phyloP scores from a whole-genome alignment of 345 rosid genomes.

The Citrus mangshanensis region DNA sequence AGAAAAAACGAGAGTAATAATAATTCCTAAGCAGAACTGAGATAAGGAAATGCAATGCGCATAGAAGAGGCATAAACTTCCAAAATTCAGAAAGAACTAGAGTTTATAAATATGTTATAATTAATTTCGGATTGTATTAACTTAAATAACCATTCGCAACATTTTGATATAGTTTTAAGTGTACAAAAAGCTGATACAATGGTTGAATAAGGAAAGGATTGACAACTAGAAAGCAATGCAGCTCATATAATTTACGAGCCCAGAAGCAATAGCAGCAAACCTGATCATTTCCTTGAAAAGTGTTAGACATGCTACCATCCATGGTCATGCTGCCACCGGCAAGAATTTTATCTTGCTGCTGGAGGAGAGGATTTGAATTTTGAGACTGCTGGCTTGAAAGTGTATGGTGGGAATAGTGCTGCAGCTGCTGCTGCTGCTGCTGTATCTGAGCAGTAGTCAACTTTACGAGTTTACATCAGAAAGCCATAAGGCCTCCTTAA shows the following conservation, averaged over 20 bases:
- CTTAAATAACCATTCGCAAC: background rate
- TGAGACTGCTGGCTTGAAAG: constrained; percentile 48
- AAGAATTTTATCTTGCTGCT: constrained; percentile 42
- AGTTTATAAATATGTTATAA: background rate
- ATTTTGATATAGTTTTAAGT: background rate
- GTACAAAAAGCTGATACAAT: background rate
- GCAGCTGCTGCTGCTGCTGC: constrained; percentile 49
- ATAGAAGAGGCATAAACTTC: background rate
- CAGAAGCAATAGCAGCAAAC: constrained; percentile 16
- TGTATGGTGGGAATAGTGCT: constrained; percentile 34
- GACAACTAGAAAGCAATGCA: background rate
- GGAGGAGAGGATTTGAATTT: constrained; percentile 35
- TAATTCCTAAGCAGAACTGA: background rate
- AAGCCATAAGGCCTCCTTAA: background rate
- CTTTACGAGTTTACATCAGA: constrained; percentile 6
- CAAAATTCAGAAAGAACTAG: background rate
- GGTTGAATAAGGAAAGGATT: background rate
- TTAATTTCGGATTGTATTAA: background rate
- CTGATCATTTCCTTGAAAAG: constrained; percentile 50
- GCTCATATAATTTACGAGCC: background rate
- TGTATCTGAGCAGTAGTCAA: constrained; percentile 25
- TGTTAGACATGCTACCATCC: constrained; percentile 46
- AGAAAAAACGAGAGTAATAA: background rate
- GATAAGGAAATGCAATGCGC: background rate
- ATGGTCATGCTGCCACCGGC: constrained; percentile 33